These are phyloP conservation scores for Magnusiomyces sp. DNA, from an alignment of 1,139 yeast species.

Conservation along the genomic window DNA sequence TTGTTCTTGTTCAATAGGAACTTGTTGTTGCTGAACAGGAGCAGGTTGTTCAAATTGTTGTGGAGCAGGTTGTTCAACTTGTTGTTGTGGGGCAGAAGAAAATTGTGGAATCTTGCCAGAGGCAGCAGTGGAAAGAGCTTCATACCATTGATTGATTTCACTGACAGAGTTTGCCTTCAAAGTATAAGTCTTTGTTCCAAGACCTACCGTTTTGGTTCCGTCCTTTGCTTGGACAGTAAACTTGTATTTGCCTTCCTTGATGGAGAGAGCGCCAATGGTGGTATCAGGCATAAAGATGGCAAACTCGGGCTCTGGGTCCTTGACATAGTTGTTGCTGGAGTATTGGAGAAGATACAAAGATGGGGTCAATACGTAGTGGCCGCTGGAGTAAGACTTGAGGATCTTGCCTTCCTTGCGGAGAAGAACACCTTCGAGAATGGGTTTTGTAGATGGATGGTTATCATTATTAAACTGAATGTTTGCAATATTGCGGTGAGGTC, in stretches of 20 bases:
- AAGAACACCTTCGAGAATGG: conserved; percentile 41
- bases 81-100: too few species aligned
- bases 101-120: conserved; percentile 3
- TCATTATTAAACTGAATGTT: conserved; percentile 35
- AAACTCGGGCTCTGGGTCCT: conserved; percentile 39
- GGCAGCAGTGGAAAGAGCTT: conserved; percentile 24
- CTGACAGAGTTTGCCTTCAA: conserved; percentile 40
- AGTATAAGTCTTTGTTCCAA: conserved; percentile 32
- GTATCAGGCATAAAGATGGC: conserved; percentile 42
- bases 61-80: too few species aligned
- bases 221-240: conserved; percentile 41
- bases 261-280: conserved; percentile 32
- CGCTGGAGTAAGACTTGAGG: conserved; percentile 36
- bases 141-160: conserved; percentile 41
- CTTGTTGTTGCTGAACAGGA: too few species aligned
- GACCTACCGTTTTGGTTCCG: conserved; percentile 28
- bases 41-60: too few species aligned
- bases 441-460: conserved; percentile 35
- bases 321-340: conserved; percentile 35
- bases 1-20: too few species aligned
- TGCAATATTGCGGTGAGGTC: conserved; percentile 34
- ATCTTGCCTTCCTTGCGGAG: conserved; percentile 39
- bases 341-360: conserved; percentile 40
- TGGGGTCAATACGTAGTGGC: conserved; percentile 41
- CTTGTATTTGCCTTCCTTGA: conserved; percentile 34